These are phyloP conservation scores for Endogone sp. DNA, from an alignment of 192 early-diverging fungal species.

Conservation along the genomic window DNA sequence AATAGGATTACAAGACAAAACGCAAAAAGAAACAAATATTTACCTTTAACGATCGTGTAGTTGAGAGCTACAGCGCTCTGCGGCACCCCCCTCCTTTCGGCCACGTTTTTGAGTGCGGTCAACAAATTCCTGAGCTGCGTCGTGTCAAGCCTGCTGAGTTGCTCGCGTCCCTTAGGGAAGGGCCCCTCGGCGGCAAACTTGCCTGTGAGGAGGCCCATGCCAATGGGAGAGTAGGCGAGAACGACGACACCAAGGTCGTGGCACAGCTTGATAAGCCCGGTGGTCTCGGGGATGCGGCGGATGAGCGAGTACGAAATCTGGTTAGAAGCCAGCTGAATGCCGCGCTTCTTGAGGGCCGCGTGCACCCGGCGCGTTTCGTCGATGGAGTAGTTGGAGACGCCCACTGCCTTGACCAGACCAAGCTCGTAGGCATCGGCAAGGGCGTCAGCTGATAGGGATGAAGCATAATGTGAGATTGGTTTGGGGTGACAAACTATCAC, in stretches of 20 bases:
- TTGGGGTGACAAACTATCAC: too few relatives aligned
- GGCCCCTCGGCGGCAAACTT: constrained; percentile 3
- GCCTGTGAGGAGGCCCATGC: constrained; percentile 26
- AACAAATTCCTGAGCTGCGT: constrained; percentile 6
- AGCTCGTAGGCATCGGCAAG: constrained; percentile 39
- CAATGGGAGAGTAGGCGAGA: constrained; percentile 71
- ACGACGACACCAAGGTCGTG: constrained; percentile 69
- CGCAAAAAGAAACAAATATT: background rate
- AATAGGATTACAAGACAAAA: background rate
- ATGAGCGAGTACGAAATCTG: constrained; percentile 51
- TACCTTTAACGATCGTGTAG: constrained; percentile 38
- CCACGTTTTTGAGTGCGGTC: constrained; percentile 2
- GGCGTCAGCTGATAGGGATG: constrained; percentile 26
- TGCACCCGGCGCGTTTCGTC: constrained; percentile 37
- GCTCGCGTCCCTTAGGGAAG: constrained; percentile 5
- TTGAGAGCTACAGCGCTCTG: constrained; percentile 39
- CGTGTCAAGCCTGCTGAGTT: background rate
- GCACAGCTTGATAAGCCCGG: constrained; percentile 64
- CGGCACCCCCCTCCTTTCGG: constrained; percentile 2
- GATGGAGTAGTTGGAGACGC: constrained; percentile 47
- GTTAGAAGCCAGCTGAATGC: constrained; percentile 40
- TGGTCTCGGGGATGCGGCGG: constrained; percentile 58
- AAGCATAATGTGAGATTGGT: background rate
- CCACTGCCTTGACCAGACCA: constrained; percentile 43
- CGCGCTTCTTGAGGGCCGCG: constrained; percentile 32